phyloP scores from a whole-genome alignment of 441 rosid genomes.

The Adansonia rubrostipa region DNA sequence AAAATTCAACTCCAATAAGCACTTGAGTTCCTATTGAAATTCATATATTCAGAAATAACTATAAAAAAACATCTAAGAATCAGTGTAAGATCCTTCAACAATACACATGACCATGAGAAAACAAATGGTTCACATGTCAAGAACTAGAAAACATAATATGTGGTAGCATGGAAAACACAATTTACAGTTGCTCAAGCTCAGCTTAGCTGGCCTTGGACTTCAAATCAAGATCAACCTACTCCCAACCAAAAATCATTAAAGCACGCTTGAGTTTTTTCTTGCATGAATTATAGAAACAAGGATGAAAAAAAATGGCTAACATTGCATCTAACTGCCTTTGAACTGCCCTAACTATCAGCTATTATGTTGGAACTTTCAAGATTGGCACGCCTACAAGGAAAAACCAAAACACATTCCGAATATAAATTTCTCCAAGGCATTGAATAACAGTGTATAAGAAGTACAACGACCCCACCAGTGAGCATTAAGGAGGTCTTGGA shows the following conservation, averaged over 20 bases:
- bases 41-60: background rate
- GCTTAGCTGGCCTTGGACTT: background rate
- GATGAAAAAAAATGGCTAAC: background rate
- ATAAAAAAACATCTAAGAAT: background rate
- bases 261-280: constrained; percentile 2
- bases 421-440: background rate
- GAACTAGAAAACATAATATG: constrained; percentile 5
- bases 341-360: constrained; percentile 6
- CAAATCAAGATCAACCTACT: background rate
- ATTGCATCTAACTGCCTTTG: background rate
- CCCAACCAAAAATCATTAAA: background rate
- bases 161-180: background rate
- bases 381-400: background rate
- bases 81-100: constrained; percentile 2
- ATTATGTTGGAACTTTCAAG: background rate
- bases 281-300: background rate
- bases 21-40: background rate
- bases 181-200: constrained; percentile 10
- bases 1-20: constrained; percentile 14
- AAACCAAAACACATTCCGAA: constrained; percentile 1
- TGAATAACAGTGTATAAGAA: background rate
- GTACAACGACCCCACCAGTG: background rate
- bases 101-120: background rate
- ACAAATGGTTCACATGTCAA: background rate
- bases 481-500: background rate